phyloP scores from a whole-genome alignment of 345 rosid species.

The Pugionium cornutum region DNA sequence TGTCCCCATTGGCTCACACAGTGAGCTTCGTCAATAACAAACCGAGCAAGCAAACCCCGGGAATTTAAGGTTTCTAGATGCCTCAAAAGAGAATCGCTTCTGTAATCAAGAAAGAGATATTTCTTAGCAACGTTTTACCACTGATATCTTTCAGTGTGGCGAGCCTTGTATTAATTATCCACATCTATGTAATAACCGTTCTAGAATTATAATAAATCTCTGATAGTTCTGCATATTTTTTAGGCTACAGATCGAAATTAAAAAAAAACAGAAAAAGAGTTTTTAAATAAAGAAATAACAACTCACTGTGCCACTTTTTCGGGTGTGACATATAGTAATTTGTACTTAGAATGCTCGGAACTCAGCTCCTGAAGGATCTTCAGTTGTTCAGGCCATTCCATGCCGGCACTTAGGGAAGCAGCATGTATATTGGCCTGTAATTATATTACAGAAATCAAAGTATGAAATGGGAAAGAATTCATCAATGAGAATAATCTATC shows the following conservation, averaged over 20 bases:
- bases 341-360: slow-evolving; percentile 81
- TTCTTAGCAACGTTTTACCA: slow-evolving; percentile 25
- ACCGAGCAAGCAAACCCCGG: slow-evolving; percentile 82
- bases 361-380: slow-evolving; percentile 83
- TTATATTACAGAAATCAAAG: slow-evolving; percentile 31
- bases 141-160: slow-evolving; percentile 15
- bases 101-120: slow-evolving; percentile 44
- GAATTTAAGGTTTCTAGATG: slow-evolving; percentile 75
- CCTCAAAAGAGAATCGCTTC: slow-evolving; percentile 91
- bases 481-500: slow-evolving; percentile 15
- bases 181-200: slow-evolving; percentile 10
- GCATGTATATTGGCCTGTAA: slow-evolving; percentile 85
- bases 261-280: background rate
- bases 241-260: background rate
- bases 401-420: slow-evolving; percentile 83
- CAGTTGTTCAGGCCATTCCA: slow-evolving; percentile 98
- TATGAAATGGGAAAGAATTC: slow-evolving; percentile 7
- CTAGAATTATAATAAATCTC: slow-evolving; percentile 19
- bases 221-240: slow-evolving; percentile 11
- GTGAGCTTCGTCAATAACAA: slow-evolving; percentile 99
- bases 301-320: slow-evolving; percentile 99
- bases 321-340: slow-evolving; percentile 89
- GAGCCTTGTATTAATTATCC: slow-evolving; percentile 7
- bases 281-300: background rate
- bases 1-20: slow-evolving; percentile 99